Conservation (phyloP, 2,329 filamentous ascomycete genomes). For the Leptographium flavum region DNA sequence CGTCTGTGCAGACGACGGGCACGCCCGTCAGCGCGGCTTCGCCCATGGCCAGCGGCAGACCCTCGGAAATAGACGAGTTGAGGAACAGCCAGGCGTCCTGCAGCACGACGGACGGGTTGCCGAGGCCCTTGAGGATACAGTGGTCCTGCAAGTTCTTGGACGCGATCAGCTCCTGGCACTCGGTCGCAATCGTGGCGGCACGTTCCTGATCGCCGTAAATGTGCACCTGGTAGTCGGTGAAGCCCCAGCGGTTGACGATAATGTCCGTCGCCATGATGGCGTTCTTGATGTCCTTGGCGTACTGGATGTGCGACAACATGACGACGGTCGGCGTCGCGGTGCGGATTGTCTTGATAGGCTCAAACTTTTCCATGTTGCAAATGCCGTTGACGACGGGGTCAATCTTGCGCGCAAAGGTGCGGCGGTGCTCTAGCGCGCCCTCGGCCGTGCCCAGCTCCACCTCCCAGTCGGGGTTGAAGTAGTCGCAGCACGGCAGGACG, state of each 20-base stretch:
- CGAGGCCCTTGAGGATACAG: slow-evolving; percentile 39
- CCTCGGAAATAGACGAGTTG: slow-evolving; percentile 42
- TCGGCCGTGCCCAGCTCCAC: slow-evolving; percentile 39
- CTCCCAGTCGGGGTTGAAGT: slow-evolving; percentile 46
- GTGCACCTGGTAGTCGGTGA: slow-evolving; percentile 46
- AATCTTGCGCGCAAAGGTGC: slow-evolving; percentile 40
- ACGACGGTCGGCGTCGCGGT: slow-evolving; percentile 46
- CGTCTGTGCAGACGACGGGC: slow-evolving; percentile 41
- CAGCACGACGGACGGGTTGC: slow-evolving; percentile 38
- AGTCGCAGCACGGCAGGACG: slow-evolving; percentile 32
- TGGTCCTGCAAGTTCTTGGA: slow-evolving; percentile 35
- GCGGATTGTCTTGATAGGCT: slow-evolving; percentile 43
- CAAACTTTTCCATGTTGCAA: slow-evolving; percentile 47
- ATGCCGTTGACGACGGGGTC: slow-evolving; percentile 54
- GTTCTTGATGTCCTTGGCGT: slow-evolving; percentile 49
- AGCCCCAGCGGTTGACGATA: slow-evolving; percentile 52
- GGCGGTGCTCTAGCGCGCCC: slow-evolving; percentile 34
- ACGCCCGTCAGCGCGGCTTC: slow-evolving; percentile 42
- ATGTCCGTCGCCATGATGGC: slow-evolving; percentile 49
- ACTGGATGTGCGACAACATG: slow-evolving; percentile 49
- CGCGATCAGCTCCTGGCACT: slow-evolving; percentile 41
- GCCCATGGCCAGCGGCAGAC: slow-evolving; percentile 40
- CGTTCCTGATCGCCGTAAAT: slow-evolving; percentile 52
- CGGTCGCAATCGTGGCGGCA: slow-evolving; percentile 32
- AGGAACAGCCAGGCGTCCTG: slow-evolving; percentile 43